These are phyloP conservation scores for Rutstroemia sp. DNA, from an alignment of 2,329 filamentous ascomycete species.

Conservation along the genomic window DNA sequence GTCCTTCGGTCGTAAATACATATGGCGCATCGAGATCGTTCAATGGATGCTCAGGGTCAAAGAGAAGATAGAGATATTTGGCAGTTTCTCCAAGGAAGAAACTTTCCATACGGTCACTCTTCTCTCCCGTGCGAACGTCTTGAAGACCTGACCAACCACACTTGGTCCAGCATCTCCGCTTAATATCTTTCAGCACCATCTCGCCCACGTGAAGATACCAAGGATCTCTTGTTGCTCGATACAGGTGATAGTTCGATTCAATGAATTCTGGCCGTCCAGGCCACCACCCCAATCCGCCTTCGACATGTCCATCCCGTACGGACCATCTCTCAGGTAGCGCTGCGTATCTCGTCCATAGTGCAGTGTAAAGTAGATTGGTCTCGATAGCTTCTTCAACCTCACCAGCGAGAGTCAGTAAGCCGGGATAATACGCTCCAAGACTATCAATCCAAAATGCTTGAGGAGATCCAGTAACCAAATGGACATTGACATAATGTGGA, in stretches of 20 bases:
- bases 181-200: slow-evolving; percentile 87
- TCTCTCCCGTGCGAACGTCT: slow-evolving; percentile 74
- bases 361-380: slow-evolving; percentile 83
- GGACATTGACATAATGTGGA: slow-evolving; percentile 88
- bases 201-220: slow-evolving; percentile 96
- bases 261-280: slow-evolving; percentile 93
- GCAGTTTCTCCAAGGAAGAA: slow-evolving; percentile 96
- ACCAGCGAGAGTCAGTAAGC: slow-evolving; percentile 75
- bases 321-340: slow-evolving; percentile 94
- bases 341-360: slow-evolving; percentile 91
- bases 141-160: slow-evolving; percentile 93
- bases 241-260: slow-evolving; percentile 95
- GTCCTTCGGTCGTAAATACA: slow-evolving; percentile 94
- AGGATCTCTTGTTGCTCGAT: slow-evolving; percentile 83
- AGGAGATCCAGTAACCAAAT: slow-evolving; percentile 79
- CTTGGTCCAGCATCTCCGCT: slow-evolving; percentile 76
- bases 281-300: slow-evolving; percentile 89
- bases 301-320: slow-evolving; percentile 72
- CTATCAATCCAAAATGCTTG: slow-evolving; percentile 95
- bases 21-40: slow-evolving; percentile 81
- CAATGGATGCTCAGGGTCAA: slow-evolving; percentile 76
- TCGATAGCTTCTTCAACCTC: slow-evolving; percentile 87
- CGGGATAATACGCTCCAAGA: slow-evolving; percentile 89
- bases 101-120: slow-evolving; percentile 94
- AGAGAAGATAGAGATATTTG: slow-evolving; percentile 91